These are phyloP conservation scores for Haplographium delicatum DNA, from an alignment of 495 filamentous ascomycete genomes.

Conservation along the genomic window DNA sequence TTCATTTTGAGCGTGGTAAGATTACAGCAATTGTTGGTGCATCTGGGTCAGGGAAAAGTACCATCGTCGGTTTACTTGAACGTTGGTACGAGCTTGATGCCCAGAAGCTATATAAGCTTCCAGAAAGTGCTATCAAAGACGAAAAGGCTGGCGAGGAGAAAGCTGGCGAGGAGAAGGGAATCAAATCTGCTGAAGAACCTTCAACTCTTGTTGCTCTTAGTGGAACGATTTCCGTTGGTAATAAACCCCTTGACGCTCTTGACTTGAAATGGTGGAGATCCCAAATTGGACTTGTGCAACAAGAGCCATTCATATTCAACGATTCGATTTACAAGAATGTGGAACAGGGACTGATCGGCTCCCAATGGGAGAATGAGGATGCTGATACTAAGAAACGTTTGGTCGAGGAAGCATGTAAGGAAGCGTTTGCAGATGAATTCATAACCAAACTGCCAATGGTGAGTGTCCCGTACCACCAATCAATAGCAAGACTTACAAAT, in stretches of 20 bases:
- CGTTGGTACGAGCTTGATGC: conserved; percentile 75
- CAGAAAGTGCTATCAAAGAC: conserved; percentile 20
- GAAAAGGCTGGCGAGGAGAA: conserved; percentile 15
- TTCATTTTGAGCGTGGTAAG: conserved; percentile 66
- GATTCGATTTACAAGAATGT: conserved; percentile 63
- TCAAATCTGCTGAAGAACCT: conserved; percentile 6
- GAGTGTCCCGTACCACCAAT: conserved; percentile 27
- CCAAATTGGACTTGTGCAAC: conserved; percentile 62
- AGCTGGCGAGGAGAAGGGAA: conserved; percentile 4
- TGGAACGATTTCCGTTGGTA: conserved; percentile 46
- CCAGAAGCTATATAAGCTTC: conserved; percentile 24
- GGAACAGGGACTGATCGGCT: conserved; percentile 57
- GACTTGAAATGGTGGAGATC: conserved; percentile 59
- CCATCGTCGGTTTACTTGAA: conserved; percentile 84
- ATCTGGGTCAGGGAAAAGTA: conserved; percentile 84
- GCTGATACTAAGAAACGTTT: conserved; percentile 45
- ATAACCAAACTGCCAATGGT: conserved; percentile 47
- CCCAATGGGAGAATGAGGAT: conserved; percentile 49
- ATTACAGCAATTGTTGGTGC: conserved; percentile 86
- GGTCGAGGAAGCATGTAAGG: conserved; percentile 54
- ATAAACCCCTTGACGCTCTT: conserved; percentile 44
- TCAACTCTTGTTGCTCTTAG: conserved; percentile 12
- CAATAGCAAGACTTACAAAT: too few species aligned
- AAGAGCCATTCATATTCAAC: conserved; percentile 69
- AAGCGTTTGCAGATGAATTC: conserved; percentile 58